Evolutionary conservation across 805 yeast species (phyloP), one percentile per base, ranked within the genome.

Genomic region (Candida sanyiensis): DNA sequence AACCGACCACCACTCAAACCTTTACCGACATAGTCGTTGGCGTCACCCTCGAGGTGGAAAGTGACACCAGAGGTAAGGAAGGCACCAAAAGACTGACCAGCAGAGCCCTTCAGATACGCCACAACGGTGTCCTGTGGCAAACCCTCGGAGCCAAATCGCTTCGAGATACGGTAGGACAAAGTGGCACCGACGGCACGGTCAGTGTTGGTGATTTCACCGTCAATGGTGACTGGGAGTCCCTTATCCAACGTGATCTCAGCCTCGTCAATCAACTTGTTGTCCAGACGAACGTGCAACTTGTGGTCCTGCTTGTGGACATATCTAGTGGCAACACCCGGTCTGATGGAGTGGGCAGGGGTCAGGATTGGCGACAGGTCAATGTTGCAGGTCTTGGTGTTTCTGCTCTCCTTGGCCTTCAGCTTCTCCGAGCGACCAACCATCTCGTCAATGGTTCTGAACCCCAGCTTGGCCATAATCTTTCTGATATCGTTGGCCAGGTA

Each of bases 51-150:
- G 49, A 90, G 72, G 62, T 86, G 95, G 57, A 90, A 77, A 9
- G 97, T 93, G 47, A 90, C 80, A 70, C 98, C 98, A 6, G 95
- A 81, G 35, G 97, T 95, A 54, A 93, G 73, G 72, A 86, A 90
- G 2, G 97, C 98, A 69, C 98, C 98, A 58, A 93, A 90, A 3
- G 97, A 88, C 69, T 90, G 98, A 56, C 98, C 98, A 21, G 98
- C 98, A 41, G 89, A 82, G 48, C 98, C 98, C 57, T 71, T 73
- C 42, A 85, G 76, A 58, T 89, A 83, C 30, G 89, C 97, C 52
- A 89, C 97, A 49, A 90, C 83, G 13, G 97, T 93, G 63, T 93
- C 97, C 54, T 86, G 90, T 16, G 98, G 98, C 56, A 90, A 71
- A 25, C 97, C 95, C 46, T 76, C 69, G 56, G 89, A 96, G 48